A percentile compares a stretch with the other conserved stretches of the same genome.
Conservation (phyloP, 805 yeast species). For the Candida railenensis region DNA sequence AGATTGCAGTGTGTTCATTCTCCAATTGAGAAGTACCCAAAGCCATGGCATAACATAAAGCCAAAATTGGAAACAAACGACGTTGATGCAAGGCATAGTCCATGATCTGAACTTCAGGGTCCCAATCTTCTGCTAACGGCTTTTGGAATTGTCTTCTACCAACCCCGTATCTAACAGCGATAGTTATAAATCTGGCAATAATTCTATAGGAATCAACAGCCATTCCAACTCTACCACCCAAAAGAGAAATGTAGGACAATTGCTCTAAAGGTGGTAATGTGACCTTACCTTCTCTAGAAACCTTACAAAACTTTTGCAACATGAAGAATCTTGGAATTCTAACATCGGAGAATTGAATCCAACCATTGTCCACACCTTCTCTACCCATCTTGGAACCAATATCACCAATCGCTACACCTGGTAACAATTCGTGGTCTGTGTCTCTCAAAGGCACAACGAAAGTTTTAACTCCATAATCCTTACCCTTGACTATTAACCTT, state of each 20-base stretch:
- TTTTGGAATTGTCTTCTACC: slow-evolving; percentile 82
- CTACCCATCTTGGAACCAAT: slow-evolving; percentile 96
- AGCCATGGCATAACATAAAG: slow-evolving; percentile 73
- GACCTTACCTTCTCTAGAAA: slow-evolving; percentile 67
- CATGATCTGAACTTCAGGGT: slow-evolving; percentile 65
- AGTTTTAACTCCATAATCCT: slow-evolving; percentile 90
- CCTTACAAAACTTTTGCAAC: slow-evolving; percentile 77
- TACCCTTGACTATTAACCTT: slow-evolving; percentile 72
- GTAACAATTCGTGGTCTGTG: slow-evolving; percentile 63
- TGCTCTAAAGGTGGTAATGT: slow-evolving; percentile 83
- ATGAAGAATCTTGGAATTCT: slow-evolving; percentile 80
- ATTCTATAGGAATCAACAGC: slow-evolving; percentile 80
- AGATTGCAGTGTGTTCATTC: slow-evolving; percentile 47
- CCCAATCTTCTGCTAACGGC: slow-evolving; percentile 33
- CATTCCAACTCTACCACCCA: slow-evolving; percentile 90
- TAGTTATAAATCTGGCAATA: slow-evolving; percentile 75
- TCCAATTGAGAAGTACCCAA: slow-evolving; percentile 67
- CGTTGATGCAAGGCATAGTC: slow-evolving; percentile 89
- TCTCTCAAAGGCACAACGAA: slow-evolving; percentile 91
- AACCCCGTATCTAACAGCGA: slow-evolving; percentile 85
- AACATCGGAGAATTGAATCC: slow-evolving; percentile 89
- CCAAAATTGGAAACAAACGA: slow-evolving; percentile 80
- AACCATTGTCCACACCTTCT: slow-evolving; percentile 94
- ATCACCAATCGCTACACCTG: slow-evolving; percentile 86
- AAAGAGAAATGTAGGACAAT: slow-evolving; percentile 80